Conservation (phyloP, 768 basidiomycete genomes). For the Termitomyces sp. region DNA sequence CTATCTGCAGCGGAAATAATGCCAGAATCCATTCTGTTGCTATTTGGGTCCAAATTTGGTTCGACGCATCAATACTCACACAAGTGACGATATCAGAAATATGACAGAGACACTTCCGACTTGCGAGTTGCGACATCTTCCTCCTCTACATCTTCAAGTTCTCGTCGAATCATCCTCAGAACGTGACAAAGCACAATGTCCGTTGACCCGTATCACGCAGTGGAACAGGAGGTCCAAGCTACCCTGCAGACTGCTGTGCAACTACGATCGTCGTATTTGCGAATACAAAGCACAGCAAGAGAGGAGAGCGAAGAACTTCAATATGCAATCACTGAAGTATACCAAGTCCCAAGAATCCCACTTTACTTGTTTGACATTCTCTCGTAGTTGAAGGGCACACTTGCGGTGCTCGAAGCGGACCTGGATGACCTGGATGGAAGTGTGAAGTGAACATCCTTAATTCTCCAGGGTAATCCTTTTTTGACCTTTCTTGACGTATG, state of each 20-base stretch:
- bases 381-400: conserved; percentile 64
- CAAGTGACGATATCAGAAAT: no score
- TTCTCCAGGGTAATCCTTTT: background rate
- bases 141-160: background rate
- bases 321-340: conserved; percentile 75
- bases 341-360: conserved; percentile 9
- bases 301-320: conserved; percentile 75
- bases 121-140: background rate
- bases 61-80: no score
- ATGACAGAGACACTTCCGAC: no score
- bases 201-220: conserved; percentile 82
- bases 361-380: background rate
- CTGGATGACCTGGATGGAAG: conserved; percentile 92
- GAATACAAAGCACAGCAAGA: conserved; percentile 69
- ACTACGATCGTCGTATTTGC: conserved; percentile 67
- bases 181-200: conserved; percentile 38
- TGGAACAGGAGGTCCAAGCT: conserved; percentile 75
- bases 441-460: conserved; percentile 55
- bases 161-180: background rate
- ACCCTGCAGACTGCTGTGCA: conserved; percentile 68
- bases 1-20: no score
- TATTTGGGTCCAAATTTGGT: no score
- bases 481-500: background rate
- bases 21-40: no score
- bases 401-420: conserved; percentile 79